These are phyloP conservation scores for Aureobasidium sp. DNA, from an alignment of 2,329 filamentous ascomycete genomes.

Conservation along the genomic window DNA sequence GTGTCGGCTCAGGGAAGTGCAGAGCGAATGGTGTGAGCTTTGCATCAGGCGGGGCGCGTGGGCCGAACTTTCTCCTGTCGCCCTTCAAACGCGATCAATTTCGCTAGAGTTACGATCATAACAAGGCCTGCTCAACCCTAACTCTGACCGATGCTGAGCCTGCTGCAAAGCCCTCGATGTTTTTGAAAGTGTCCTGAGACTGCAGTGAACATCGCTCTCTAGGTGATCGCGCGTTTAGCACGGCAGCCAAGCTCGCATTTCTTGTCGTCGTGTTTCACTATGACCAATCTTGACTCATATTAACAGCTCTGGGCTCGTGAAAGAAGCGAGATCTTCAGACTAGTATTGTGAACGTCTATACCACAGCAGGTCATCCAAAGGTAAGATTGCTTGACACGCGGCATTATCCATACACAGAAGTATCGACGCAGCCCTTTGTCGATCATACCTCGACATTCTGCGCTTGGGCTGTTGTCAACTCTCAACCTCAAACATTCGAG, in stretches of 20 bases:
- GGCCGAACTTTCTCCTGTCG: too few relatives aligned
- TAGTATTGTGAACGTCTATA: not conserved
- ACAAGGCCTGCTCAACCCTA: not conserved
- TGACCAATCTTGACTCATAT: not conserved
- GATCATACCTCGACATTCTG: not conserved
- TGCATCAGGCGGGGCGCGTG: too few relatives aligned
- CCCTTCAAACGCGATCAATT: not conserved
- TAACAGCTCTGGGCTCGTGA: not conserved
- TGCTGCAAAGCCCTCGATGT: not conserved
- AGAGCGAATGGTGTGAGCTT: too few relatives aligned
- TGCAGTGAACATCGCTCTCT: not conserved
- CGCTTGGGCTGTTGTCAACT: not conserved
- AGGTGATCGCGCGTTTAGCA: not conserved
- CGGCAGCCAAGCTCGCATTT: not conserved
- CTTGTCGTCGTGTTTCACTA: not conserved
- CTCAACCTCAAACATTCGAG: conserved; percentile 10
- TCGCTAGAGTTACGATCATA: not conserved
- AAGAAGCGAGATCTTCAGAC: not conserved
- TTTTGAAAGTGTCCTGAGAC: not conserved
- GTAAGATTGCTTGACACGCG: conserved; percentile 4
- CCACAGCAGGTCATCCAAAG: not conserved
- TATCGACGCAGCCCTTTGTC: not conserved
- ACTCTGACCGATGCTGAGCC: not conserved
- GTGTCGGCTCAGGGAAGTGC: too few relatives aligned
- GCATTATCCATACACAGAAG: not conserved